A percentile compares a stretch with the other conserved stretches of the same genome.
Evolutionary conservation across 768 basidiomycete species (phyloP).

Genomic region (Rhodotorula graminis): DNA sequence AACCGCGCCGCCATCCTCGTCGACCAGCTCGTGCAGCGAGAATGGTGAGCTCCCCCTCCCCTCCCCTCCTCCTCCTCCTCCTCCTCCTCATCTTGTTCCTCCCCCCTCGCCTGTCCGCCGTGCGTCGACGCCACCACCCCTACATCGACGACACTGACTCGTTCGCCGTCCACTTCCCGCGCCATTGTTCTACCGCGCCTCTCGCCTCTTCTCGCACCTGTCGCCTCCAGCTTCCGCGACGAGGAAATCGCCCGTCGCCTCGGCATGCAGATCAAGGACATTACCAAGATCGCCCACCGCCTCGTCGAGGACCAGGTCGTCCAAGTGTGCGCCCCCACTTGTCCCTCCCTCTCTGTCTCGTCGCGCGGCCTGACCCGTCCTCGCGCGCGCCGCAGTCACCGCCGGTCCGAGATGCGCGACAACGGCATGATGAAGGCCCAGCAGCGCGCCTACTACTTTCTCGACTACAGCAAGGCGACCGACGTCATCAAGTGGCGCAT

Average conservation of each 20-base stretch:
- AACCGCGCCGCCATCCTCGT: constrained; percentile 81
- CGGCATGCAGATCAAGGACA: constrained; percentile 81
- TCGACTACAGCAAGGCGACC: constrained; percentile 90
- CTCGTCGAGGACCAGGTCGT: constrained; percentile 73
- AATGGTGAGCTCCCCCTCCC: constrained; percentile 68
- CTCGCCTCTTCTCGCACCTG: no score
- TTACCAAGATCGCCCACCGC: constrained; percentile 80
- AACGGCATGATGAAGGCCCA: constrained; percentile 73
- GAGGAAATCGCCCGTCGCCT: constrained; percentile 87
- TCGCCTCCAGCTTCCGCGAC: constrained; percentile 69
- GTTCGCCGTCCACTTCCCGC: constrained; percentile 5
- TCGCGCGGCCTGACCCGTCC: neutral
- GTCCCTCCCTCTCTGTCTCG: no score
- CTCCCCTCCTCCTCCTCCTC: constrained; percentile 8
- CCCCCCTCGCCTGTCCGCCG: neutral
- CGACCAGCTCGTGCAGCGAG: constrained; percentile 86
- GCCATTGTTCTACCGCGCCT: constrained; percentile 11
- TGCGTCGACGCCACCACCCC: no score
- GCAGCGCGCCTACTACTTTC: constrained; percentile 89
- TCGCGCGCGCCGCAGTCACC: constrained; percentile 55
- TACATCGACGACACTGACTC: neutral
- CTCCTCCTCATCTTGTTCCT: constrained; percentile 22
- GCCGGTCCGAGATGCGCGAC: constrained; percentile 86
- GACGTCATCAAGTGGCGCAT: constrained; percentile 98
- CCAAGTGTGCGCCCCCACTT: constrained; percentile 68